Conservation (phyloP, 148 eudicot species). For the Silene latifolia region DNA sequence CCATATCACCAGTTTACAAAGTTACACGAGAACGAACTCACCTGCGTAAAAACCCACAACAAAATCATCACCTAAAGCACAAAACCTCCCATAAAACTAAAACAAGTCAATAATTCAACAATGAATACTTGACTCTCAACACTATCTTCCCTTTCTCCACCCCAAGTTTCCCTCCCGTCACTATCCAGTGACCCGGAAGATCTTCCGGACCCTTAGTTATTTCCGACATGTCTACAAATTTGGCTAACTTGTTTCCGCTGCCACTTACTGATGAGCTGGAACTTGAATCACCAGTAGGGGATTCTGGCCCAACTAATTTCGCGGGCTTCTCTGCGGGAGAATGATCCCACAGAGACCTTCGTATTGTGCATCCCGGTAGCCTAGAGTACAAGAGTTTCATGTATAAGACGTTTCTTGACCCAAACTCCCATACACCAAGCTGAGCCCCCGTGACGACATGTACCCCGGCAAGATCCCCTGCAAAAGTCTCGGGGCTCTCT, state of each 20-base stretch:
- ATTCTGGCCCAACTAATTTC: slow-evolving; percentile 24
- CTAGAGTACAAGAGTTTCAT: slow-evolving; percentile 83
- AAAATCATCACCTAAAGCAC: neutral
- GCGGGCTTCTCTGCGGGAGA: slow-evolving; percentile 39
- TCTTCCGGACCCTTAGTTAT: slow-evolving; percentile 82
- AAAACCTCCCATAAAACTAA: slow-evolving; percentile 13
- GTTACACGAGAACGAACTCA: neutral
- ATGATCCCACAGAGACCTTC: slow-evolving; percentile 89
- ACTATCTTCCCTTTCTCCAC: slow-evolving; percentile 86
- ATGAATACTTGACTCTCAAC: slow-evolving; percentile 78
- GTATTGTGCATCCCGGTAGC: slow-evolving; percentile 76
- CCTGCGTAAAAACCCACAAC: slow-evolving; percentile 4
- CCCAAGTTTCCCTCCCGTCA: slow-evolving; percentile 88
- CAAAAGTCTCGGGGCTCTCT: slow-evolving; percentile 70
- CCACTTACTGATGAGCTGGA: slow-evolving; percentile 38
- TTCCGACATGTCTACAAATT: slow-evolving; percentile 73
- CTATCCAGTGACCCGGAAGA: slow-evolving; percentile 90
- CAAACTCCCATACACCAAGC: slow-evolving; percentile 96
- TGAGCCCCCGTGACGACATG: slow-evolving; percentile 89
- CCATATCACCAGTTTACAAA: neutral
- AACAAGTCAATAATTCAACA: slow-evolving; percentile 62
- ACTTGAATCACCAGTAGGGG: slow-evolving; percentile 34
- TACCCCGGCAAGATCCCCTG: slow-evolving; percentile 60
- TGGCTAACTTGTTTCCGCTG: slow-evolving; percentile 54
- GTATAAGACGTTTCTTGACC: slow-evolving; percentile 79